Conservation (phyloP, 2,329 filamentous ascomycete species). For the Chaetomium globosum region DNA sequence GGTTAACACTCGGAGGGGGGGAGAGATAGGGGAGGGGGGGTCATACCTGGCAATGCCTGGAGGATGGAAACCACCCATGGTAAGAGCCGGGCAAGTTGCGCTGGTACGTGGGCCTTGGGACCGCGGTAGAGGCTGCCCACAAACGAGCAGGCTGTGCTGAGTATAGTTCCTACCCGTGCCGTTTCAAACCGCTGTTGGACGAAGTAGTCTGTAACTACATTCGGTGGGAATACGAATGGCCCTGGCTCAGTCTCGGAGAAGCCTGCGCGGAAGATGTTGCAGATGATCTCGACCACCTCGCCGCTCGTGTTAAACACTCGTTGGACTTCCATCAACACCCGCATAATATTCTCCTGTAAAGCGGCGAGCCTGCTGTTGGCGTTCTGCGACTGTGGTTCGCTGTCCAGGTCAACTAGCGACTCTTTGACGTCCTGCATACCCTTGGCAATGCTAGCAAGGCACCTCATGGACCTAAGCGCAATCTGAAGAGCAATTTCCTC, state of each 20-base stretch:
- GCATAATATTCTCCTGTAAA: constrained; percentile 53
- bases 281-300: constrained; percentile 72
- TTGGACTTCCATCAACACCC: constrained; percentile 53
- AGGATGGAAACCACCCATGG: constrained; percentile 66
- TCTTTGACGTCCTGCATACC: constrained; percentile 71
- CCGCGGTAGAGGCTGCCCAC: constrained; percentile 60
- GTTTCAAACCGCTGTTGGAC: constrained; percentile 60
- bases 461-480: constrained; percentile 62
- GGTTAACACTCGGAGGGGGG: constrained; percentile 11
- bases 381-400: constrained; percentile 36
- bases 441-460: constrained; percentile 69
- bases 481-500: constrained; percentile 55
- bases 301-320: constrained; percentile 59
- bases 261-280: constrained; percentile 70
- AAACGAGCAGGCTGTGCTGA: constrained; percentile 73
- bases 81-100: constrained; percentile 56
- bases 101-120: constrained; percentile 48
- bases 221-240: constrained; percentile 73
- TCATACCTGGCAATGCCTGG: constrained; percentile 61
- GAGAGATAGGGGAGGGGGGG: neutral
- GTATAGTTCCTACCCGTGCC: constrained; percentile 67
- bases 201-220: constrained; percentile 68
- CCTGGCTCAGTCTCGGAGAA: constrained; percentile 75
- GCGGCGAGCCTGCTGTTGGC: constrained; percentile 37
- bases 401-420: constrained; percentile 67